Evolutionary conservation across 352 stramenopile genomes (phyloP).

Genomic region (Globisporangium mamillatum): DNA sequence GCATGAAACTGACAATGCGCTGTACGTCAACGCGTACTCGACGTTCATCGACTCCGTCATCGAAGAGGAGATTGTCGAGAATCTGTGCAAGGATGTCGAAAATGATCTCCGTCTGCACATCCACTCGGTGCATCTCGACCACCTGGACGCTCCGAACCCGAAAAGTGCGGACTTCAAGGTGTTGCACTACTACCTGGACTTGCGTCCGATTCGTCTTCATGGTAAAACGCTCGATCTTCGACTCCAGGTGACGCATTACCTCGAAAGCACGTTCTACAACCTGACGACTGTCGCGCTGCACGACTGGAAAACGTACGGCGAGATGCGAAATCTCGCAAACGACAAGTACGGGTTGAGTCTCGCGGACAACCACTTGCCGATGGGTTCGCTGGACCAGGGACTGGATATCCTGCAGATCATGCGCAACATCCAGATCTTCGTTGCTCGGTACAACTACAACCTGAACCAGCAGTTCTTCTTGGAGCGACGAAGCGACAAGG

Average conservation of each 20-base stretch:
- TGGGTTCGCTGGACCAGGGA: conserved; percentile 90
- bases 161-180: conserved; percentile 84
- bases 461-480: conserved; percentile 96
- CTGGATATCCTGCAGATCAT: conserved; percentile 95
- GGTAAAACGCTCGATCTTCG: conserved; percentile 85
- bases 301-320: conserved; percentile 93
- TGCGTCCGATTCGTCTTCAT: conserved; percentile 88
- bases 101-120: conserved; percentile 91
- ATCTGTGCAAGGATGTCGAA: conserved; percentile 92
- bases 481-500: conserved; percentile 88
- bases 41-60: conserved; percentile 82
- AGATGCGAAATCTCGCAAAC: conserved; percentile 92
- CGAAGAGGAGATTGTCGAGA: conserved; percentile 86
- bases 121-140: conserved; percentile 83
- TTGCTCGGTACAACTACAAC: conserved; percentile 93
- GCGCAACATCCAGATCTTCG: conserved; percentile 94
- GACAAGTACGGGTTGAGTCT: conserved; percentile 92
- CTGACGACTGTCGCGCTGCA: conserved; percentile 93
- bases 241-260: conserved; percentile 87
- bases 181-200: conserved; percentile 80
- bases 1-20: conserved; percentile 67
- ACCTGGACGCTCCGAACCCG: conserved; percentile 84
- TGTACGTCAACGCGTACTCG: conserved; percentile 69
- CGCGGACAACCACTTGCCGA: conserved; percentile 90
- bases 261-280: conserved; percentile 96